These are phyloP conservation scores for Corymbia citriodora DNA, from an alignment of 441 rosid genomes.

Conservation along the genomic window DNA sequence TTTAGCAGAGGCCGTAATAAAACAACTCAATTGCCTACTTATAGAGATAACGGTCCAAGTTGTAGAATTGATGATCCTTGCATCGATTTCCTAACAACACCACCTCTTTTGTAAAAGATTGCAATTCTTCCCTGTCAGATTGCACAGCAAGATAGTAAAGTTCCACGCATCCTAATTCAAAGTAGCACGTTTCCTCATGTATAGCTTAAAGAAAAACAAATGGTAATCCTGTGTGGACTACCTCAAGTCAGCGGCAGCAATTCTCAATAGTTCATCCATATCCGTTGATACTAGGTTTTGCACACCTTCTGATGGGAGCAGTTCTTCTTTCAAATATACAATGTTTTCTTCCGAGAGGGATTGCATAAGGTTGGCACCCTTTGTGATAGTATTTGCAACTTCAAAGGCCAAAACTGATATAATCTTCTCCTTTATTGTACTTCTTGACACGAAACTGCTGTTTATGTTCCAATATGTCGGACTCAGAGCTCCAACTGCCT, in stretches of 20 bases:
- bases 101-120: constrained; percentile 83
- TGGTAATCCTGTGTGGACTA: not conserved
- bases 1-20: not conserved
- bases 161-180: not conserved
- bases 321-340: constrained; percentile 67
- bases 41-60: constrained; percentile 74
- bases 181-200: not conserved
- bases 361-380: constrained; percentile 86
- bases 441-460: constrained; percentile 71
- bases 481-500: constrained; percentile 86
- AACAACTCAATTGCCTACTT: constrained; percentile 35
- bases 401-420: constrained; percentile 75
- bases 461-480: constrained; percentile 67
- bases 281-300: constrained; percentile 77
- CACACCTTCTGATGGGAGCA: constrained; percentile 87
- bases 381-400: constrained; percentile 91
- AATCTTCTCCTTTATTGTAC: constrained; percentile 59
- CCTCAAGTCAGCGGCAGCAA: constrained; percentile 94
- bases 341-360: constrained; percentile 70
- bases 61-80: constrained; percentile 94
- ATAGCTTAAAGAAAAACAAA: not conserved
- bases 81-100: constrained; percentile 92
- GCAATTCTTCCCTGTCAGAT: constrained; percentile 69
- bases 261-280: constrained; percentile 68
- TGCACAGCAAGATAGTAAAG: not conserved